These are phyloP conservation scores for Aspergillus wentii DNA, from an alignment of 495 filamentous ascomycete species.

Conservation along the genomic window DNA sequence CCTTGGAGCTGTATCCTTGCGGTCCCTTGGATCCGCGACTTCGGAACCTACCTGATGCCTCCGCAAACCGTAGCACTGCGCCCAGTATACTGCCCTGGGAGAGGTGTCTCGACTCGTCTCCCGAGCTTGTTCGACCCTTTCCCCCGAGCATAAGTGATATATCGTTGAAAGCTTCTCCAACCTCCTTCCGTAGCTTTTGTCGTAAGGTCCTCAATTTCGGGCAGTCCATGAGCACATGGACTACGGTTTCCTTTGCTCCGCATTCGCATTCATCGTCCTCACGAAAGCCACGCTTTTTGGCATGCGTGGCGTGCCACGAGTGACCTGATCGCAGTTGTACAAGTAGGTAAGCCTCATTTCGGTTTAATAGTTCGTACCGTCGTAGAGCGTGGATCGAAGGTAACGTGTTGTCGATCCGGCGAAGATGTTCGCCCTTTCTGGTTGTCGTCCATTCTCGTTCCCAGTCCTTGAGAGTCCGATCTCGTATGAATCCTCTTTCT, in stretches of 20 bases:
- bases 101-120: conserved; percentile 16
- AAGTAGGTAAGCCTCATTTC: conserved; percentile 4
- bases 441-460: conserved; percentile 7
- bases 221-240: too few relatives aligned
- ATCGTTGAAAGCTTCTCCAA: conserved; percentile 17
- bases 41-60: conserved; percentile 23
- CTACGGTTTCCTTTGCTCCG: conserved; percentile 2
- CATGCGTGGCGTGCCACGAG: conserved; percentile 5
- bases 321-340: conserved; percentile 6
- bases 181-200: conserved; percentile 7
- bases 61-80: conserved; percentile 22
- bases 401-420: conserved; percentile 4
- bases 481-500: conserved; percentile 4
- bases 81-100: conserved; percentile 14
- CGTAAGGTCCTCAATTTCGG: neutral
- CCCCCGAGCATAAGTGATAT: conserved; percentile 18
- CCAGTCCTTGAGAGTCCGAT: conserved; percentile 1
- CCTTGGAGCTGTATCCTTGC: conserved; percentile 17
- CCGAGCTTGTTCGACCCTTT: conserved; percentile 15
- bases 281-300: neutral
- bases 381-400: conserved; percentile 1
- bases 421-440: conserved; percentile 3
- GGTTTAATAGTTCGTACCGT: conserved; percentile 3
- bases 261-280: conserved; percentile 7
- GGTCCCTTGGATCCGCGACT: conserved; percentile 21